phyloP scores from a whole-genome alignment of 129 eudicot genomes.

The Helianthus annuus region DNA sequence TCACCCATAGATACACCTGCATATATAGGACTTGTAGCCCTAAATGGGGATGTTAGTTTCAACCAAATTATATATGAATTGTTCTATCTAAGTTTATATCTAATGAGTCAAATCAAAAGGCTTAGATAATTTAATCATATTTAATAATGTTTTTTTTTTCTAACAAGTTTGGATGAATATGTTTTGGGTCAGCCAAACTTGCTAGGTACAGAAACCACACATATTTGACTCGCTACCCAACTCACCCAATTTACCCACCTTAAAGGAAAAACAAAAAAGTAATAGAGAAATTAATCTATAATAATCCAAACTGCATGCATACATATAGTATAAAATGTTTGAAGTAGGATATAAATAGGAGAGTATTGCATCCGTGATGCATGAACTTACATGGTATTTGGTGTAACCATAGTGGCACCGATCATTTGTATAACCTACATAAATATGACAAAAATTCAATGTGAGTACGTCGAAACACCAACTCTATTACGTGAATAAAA shows the following conservation, averaged over 20 bases:
- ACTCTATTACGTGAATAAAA: slow-evolving; percentile 1
- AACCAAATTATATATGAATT: background rate
- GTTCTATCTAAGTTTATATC: background rate
- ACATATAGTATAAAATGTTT: background rate
- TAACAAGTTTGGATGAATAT: background rate
- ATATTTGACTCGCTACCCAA: background rate
- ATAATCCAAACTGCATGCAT: background rate
- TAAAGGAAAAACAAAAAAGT: background rate
- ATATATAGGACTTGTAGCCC: background rate
- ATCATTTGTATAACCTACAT: slow-evolving; percentile 77
- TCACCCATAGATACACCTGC: too few species aligned
- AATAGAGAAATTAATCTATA: background rate
- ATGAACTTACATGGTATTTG: slow-evolving; percentile 77
- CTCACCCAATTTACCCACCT: slow-evolving; percentile 1
- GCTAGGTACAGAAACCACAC: background rate
- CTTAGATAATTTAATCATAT: background rate
- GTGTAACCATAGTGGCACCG: slow-evolving; percentile 92
- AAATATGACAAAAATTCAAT: slow-evolving; percentile 4
- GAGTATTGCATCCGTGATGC: background rate
- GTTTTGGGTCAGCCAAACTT: too few species aligned
- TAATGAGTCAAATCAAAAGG: background rate
- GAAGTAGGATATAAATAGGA: slow-evolving; percentile 1
- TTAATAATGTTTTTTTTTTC: background rate
- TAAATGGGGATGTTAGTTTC: too few species aligned
- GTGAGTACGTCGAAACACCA: background rate